A percentile compares a stretch with the other conserved stretches of the same genome.
These are phyloP conservation scores for Pseudogymnoascus sp. DNA, from an alignment of 2,329 filamentous ascomycete species.

Conservation along the genomic window DNA sequence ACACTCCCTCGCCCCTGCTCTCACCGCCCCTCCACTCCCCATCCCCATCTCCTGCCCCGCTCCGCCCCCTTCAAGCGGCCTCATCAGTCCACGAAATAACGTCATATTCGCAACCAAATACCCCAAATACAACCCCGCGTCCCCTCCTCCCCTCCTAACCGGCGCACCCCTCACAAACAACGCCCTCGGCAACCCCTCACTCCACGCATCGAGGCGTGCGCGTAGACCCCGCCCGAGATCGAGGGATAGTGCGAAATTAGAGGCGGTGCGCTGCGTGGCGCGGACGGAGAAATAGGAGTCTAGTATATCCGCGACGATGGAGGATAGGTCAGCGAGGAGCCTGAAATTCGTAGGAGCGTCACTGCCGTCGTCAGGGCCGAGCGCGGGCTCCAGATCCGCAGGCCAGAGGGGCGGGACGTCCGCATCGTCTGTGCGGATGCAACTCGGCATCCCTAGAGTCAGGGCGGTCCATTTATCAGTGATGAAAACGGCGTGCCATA, in stretches of 20 bases:
- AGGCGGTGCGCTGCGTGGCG: constrained; percentile 27
- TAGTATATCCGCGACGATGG: constrained; percentile 31
- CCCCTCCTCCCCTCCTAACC: constrained; percentile 24
- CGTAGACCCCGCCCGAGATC: constrained; percentile 28
- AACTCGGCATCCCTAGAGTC: constrained; percentile 31
- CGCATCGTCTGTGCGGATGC: constrained; percentile 28
- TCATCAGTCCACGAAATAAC: constrained; percentile 30
- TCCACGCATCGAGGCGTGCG: constrained; percentile 29
- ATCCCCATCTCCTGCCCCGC: neutral
- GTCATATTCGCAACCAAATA: constrained; percentile 34
- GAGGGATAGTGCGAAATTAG: constrained; percentile 28
- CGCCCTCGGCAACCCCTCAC: constrained; percentile 27
- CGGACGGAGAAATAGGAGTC: constrained; percentile 29
- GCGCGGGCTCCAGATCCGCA: constrained; percentile 24
- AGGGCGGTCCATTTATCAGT: constrained; percentile 34
- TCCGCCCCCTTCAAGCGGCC: constrained; percentile 25
- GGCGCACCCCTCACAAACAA: constrained; percentile 18
- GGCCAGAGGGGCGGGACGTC: constrained; percentile 28
- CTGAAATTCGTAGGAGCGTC: constrained; percentile 26
- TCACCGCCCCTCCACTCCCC: constrained; percentile 21
- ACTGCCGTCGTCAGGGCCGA: constrained; percentile 16
- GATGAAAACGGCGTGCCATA: constrained; percentile 31
- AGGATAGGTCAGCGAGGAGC: constrained; percentile 28
- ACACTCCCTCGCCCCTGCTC: constrained; percentile 28
- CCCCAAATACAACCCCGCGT: constrained; percentile 29